These are phyloP conservation scores for Zygoascus hellenicus DNA, from an alignment of 1,139 yeast genomes.

Conservation along the genomic window DNA sequence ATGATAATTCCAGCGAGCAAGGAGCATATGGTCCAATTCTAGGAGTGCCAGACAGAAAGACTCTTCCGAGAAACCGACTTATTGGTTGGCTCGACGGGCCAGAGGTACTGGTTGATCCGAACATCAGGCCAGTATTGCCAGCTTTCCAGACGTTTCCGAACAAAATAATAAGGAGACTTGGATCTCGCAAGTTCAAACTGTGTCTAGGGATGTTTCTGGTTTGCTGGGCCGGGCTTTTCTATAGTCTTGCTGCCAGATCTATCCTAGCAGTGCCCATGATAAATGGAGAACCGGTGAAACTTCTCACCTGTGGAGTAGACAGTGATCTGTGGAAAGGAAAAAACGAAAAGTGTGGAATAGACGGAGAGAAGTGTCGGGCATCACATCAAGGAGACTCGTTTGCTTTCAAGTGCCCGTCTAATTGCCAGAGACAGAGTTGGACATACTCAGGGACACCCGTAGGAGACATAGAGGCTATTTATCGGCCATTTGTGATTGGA, in stretches of 20 bases:
- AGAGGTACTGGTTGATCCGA: conserved; percentile 20
- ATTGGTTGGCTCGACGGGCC: conserved; percentile 25
- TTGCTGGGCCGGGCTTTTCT: conserved; percentile 24
- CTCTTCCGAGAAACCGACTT: no score
- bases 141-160: conserved; percentile 24
- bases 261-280: conserved; percentile 25
- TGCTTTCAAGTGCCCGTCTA: conserved; percentile 76
- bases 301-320: conserved; percentile 30
- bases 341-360: conserved; percentile 68
- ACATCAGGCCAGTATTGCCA: conserved; percentile 22
- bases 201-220: conserved; percentile 14
- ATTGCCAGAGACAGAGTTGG: conserved; percentile 75
- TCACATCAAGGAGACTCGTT: conserved; percentile 45
- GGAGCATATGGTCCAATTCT: no score
- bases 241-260: conserved; percentile 22
- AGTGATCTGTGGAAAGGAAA: conserved; percentile 60
- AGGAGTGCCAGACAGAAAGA: no score
- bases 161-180: conserved; percentile 10
- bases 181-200: conserved; percentile 9
- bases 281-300: conserved; percentile 21
- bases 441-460: conserved; percentile 73
- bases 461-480: conserved; percentile 62
- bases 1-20: no score
- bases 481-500: conserved; percentile 70
- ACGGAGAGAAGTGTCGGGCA: conserved; percentile 52